Percentiles rank a stretch among this genome's conserved stretches.
phyloP scores from a whole-genome alignment of 371 early-diverging fungal species.

The Vairimorpha apis region DNA sequence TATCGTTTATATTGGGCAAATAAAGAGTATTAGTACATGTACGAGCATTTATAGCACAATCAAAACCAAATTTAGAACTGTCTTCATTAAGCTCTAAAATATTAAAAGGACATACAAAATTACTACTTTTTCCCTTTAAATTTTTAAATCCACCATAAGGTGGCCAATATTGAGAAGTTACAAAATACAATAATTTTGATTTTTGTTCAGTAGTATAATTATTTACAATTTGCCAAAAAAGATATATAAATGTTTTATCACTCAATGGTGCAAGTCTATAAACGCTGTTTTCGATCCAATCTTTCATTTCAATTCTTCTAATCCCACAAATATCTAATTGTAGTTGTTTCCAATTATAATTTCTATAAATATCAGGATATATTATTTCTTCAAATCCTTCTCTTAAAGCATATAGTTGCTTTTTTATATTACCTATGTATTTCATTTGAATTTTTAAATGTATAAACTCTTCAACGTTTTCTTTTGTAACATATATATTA shows the following conservation, averaged over 20 bases:
- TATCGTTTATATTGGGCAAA: no score
- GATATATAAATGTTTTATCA: neutral
- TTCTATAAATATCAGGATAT: constrained; percentile 74
- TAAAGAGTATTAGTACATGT: neutral
- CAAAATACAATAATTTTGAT: neutral
- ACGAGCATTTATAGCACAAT: no score
- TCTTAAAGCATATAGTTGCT: constrained; percentile 82
- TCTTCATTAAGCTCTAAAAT: neutral
- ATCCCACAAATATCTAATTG: constrained; percentile 68
- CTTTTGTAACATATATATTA: constrained; percentile 81
- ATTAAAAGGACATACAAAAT: no score
- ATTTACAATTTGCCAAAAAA: neutral
- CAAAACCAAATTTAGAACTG: neutral
- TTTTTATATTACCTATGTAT: constrained; percentile 74
- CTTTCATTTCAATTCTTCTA: neutral
- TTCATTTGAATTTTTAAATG: constrained; percentile 77
- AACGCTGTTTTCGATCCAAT: neutral
- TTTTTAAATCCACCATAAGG: neutral
- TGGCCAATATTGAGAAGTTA: neutral
- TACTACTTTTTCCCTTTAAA: neutral
- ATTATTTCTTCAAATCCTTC: constrained; percentile 90
- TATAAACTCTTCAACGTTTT: constrained; percentile 89
- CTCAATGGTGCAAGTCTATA: neutral
- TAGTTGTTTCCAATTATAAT: constrained; percentile 93
- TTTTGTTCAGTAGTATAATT: neutral